Percentiles rank a stretch among this genome's conserved stretches.
Conservation (phyloP, 2,329 filamentous ascomycete species). For the Cladosporium sp. region DNA sequence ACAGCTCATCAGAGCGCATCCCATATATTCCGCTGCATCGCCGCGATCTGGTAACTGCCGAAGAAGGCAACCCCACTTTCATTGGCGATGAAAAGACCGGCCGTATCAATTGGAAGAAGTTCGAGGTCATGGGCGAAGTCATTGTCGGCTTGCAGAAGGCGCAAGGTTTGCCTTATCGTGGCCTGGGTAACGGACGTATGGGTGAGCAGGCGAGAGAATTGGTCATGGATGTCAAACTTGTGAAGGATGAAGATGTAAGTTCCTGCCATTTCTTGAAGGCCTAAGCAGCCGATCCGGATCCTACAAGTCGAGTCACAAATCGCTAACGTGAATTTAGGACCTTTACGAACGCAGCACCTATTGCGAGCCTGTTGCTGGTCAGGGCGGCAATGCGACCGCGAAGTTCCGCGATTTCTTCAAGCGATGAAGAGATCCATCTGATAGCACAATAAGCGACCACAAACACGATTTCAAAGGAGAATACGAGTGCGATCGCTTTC, state of each 20-base stretch:
- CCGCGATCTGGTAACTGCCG: conserved; percentile 83
- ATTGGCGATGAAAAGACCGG: conserved; percentile 52
- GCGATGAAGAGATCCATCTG: not conserved
- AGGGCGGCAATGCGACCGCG: not conserved
- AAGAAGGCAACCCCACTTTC: conserved; percentile 88
- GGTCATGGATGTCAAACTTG: conserved; percentile 76
- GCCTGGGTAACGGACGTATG: conserved; percentile 40
- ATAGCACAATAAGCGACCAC: too few species aligned
- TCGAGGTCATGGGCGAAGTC: conserved; percentile 91
- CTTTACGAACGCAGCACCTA: conserved; percentile 57
- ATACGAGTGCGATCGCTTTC: too few species aligned
- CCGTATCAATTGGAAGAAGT: conserved; percentile 96
- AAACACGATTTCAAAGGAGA: too few species aligned
- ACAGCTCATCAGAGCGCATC: conserved; percentile 82
- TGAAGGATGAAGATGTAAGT: conserved; percentile 82
- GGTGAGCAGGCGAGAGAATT: conserved; percentile 64
- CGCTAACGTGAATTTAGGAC: conserved; percentile 42
- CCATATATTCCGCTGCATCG: conserved; percentile 89
- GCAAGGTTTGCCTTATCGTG: conserved; percentile 77
- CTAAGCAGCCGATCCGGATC: not conserved
- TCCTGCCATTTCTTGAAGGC: not conserved
- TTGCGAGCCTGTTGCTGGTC: conserved; percentile 41
- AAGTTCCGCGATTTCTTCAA: conserved; percentile 8
- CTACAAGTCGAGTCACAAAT: not conserved
- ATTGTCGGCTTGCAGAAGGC: conserved; percentile 87